These are phyloP conservation scores for Cladorrhinum sp. DNA, from an alignment of 2,329 filamentous ascomycete species.

Conservation along the genomic window DNA sequence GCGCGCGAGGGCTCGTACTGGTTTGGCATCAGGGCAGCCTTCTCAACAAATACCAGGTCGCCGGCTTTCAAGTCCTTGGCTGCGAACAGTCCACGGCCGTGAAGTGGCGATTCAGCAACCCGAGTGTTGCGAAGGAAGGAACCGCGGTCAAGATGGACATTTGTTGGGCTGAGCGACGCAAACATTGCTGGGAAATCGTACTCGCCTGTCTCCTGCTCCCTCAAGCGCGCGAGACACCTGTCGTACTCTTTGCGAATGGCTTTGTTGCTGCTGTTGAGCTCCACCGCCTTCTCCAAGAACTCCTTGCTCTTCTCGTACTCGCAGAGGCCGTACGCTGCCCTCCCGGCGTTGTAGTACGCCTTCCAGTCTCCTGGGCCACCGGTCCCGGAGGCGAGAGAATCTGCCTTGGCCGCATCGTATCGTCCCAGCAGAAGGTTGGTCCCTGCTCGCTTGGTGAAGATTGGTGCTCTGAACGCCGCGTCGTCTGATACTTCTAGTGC, in stretches of 20 bases:
- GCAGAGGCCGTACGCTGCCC: constrained; percentile 36
- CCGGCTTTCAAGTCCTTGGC: constrained; percentile 36
- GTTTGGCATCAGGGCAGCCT: constrained; percentile 40
- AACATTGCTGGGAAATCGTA: constrained; percentile 33
- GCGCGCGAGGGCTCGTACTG: constrained; percentile 40
- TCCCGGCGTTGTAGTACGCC: constrained; percentile 34
- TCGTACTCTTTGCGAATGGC: constrained; percentile 27
- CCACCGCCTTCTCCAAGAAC: constrained; percentile 29
- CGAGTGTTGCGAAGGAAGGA: constrained; percentile 35
- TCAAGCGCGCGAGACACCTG: constrained; percentile 27
- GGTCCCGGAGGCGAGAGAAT: constrained; percentile 32
- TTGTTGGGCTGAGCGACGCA: constrained; percentile 17
- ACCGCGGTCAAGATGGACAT: constrained; percentile 33
- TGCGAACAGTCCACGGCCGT: constrained; percentile 44
- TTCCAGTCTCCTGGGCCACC: constrained; percentile 32
- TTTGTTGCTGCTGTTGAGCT: constrained; percentile 20
- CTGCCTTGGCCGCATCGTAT: constrained; percentile 34
- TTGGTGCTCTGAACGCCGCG: constrained; percentile 19
- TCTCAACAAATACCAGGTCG: constrained; percentile 43
- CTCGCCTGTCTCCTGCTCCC: constrained; percentile 29
- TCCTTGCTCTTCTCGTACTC: constrained; percentile 28
- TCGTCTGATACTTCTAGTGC: constrained; percentile 31
- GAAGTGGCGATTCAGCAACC: constrained; percentile 32
- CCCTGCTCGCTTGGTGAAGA: constrained; percentile 34
- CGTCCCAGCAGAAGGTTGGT: constrained; percentile 34